Evolutionary conservation across 768 basidiomycete genomes (phyloP).

Genomic region (Psilocybe azurescens): DNA sequence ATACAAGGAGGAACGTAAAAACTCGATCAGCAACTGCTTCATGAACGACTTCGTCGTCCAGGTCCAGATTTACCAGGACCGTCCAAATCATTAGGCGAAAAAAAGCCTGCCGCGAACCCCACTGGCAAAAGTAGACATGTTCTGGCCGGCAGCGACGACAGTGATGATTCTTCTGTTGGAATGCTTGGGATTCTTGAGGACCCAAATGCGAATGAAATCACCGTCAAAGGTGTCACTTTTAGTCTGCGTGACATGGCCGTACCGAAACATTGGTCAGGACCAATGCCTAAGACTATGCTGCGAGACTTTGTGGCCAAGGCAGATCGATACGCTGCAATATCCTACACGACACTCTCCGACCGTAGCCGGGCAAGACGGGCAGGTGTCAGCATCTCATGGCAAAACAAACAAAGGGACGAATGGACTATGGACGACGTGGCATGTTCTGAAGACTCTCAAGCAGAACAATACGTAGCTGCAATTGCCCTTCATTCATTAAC

Average conservation of each 20-base stretch:
- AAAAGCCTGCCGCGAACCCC: background rate
- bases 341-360: slow-evolving; percentile 70
- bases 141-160: slow-evolving; percentile 54
- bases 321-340: slow-evolving; percentile 78
- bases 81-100: slow-evolving; percentile 5
- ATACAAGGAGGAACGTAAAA: slow-evolving; percentile 59
- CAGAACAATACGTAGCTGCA: slow-evolving; percentile 89
- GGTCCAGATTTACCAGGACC: background rate
- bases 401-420: slow-evolving; percentile 57
- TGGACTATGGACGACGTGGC: slow-evolving; percentile 89
- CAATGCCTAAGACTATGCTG: slow-evolving; percentile 78
- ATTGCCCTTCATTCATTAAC: slow-evolving; percentile 83
- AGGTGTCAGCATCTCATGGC: slow-evolving; percentile 76
- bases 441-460: slow-evolving; percentile 78
- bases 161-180: slow-evolving; percentile 58
- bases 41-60: slow-evolving; percentile 41
- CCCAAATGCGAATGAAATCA: slow-evolving; percentile 61
- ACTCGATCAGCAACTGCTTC: slow-evolving; percentile 47
- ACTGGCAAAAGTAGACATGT: slow-evolving; percentile 39
- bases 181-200: slow-evolving; percentile 78
- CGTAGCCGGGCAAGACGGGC: slow-evolving; percentile 78
- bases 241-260: slow-evolving; percentile 73
- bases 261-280: slow-evolving; percentile 85
- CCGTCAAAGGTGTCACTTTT: slow-evolving; percentile 56
- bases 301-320: slow-evolving; percentile 67